Base-by-base conservation (phyloP, 352 stramenopile species). In the Bremia lactucae region DNA sequence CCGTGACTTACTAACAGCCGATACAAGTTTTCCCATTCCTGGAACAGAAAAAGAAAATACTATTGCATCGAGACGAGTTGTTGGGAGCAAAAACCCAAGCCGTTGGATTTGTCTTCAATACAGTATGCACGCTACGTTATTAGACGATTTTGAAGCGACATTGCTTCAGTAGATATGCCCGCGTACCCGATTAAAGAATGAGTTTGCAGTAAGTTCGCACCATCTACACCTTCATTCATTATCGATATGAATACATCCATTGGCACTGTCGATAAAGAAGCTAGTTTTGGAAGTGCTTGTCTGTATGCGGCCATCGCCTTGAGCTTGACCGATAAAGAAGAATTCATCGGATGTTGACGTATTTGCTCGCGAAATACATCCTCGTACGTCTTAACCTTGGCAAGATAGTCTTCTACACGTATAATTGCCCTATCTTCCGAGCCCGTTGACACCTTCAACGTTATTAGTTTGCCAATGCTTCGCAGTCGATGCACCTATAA, bases 1-100 rank as follows among this genome's bases (percentile, higher is more conserved):
- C 16, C 72, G 65, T 13, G 67, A 72, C 46, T 85, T 85, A 46
- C 65, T 77, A 3, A 85, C 57, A 0, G 70, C 57, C 13, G 52
- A 73, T 14, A 82, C 48, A 6, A 85, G 29, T 26, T 81, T 83
- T 14, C 72, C 72, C 18, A 79, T 46, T 4, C 64, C 70, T 22
- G 72, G 72, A n/a, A 85, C 24, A 8, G 66, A 78, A 1, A 86
- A 53, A 4, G 57, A 59, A 21, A 65, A 82, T 1, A 59, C 55
- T 24, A 83, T 61, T 20, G 73, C 53, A 31, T 76, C 61, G 21
- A 86, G 29, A 0, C 55, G 36, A 14, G 61, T 57, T 5, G 68
- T 72, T 4, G 62, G 56, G 22, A 72, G 42, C 20, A 83, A 37
- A 36, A 83, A 86, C 0, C 72, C 72, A 25, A 86, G 54, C 2